Conservation (phyloP, 768 basidiomycete species). For the Boletus tylopilopsis region DNA sequence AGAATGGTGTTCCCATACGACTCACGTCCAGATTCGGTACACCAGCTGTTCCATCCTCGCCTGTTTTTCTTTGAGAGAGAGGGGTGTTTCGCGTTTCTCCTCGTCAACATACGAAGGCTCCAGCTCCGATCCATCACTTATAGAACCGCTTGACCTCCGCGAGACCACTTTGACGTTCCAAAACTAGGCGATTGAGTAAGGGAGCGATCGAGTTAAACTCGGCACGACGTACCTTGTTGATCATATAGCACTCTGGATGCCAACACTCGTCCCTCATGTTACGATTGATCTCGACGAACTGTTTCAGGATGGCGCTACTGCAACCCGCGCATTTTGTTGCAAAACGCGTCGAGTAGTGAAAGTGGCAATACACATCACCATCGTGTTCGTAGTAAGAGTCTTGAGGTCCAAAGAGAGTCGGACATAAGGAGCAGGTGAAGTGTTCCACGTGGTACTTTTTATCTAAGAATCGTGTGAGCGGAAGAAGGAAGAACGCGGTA, state of each 20-base stretch:
- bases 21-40: slow-evolving; percentile 97
- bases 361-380: slow-evolving; percentile 97
- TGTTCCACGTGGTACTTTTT: slow-evolving; percentile 99
- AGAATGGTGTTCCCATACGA: slow-evolving; percentile 4
- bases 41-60: slow-evolving; percentile 95
- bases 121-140: slow-evolving; percentile 48
- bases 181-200: slow-evolving; percentile 53
- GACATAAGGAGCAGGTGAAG: slow-evolving; percentile 96
- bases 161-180: slow-evolving; percentile 97
- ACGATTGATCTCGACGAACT: slow-evolving; percentile 99
- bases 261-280: slow-evolving; percentile 99
- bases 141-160: slow-evolving; percentile 61
- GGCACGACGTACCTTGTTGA: slow-evolving; percentile 76
- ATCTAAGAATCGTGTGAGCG: slow-evolving; percentile 46
- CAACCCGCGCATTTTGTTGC: slow-evolving; percentile 99
- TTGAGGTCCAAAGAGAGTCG: slow-evolving; percentile 94
- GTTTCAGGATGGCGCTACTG: slow-evolving; percentile 95
- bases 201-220: background rate
- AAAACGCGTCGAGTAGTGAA: slow-evolving; percentile 98
- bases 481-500: background rate
- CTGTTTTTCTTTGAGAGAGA: slow-evolving; percentile 85
- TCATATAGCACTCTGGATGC: slow-evolving; percentile 99
- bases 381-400: slow-evolving; percentile 99
- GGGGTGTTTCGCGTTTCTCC: slow-evolving; percentile 75
- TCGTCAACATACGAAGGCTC: slow-evolving; percentile 66